Evolutionary conservation across 148 eudicot genomes (phyloP), one percentile per base, ranked within the genome.

Genomic region (Silene uniflora): DNA sequence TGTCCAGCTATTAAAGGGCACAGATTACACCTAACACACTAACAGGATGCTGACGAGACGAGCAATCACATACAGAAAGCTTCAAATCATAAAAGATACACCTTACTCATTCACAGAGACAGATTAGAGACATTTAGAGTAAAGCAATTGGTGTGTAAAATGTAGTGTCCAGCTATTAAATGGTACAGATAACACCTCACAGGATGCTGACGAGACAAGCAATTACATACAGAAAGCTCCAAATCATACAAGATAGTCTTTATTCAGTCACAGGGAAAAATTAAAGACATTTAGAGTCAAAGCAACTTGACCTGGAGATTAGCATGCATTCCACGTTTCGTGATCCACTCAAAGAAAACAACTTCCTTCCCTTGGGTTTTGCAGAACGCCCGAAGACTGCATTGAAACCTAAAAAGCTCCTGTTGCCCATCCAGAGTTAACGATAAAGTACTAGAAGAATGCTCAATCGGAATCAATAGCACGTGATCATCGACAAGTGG

Each of bases 301-400:
- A 47, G 54, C 35, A 56, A 17, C 46, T 70, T 69, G 59, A 93
- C 98, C 93, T 93, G 98, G 73, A 92, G 89, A 85, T 90, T 95
- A 71, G 97, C 96, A 87, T 92, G 98, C 78, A 85, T 90, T 73
- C 89, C 90, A 61, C 91, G 85, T 75, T 89, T 88, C 19, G 86
- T 90, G 78, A 91, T 85, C 91, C 88, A 89, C 77, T 92, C 98
- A 82, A 88, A 95, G 91, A 92, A 92, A 71, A 95, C 84, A 69
- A 80, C 80, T 84, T 90, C 93, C 73, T 92, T 92, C 47, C 82
- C 87, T 76, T 85, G 89, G 59, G 80, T 85, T 80, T 87, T 82
- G 81, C 85, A 82, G 83, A 86, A 90, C 59, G 67, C 74, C 58
- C 84, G 87, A 69, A 92, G 90, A 74, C 93, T 87, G 78, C 80